Conservation (phyloP, 805 yeast species). For the Metschnikowia peoriensis region DNA sequence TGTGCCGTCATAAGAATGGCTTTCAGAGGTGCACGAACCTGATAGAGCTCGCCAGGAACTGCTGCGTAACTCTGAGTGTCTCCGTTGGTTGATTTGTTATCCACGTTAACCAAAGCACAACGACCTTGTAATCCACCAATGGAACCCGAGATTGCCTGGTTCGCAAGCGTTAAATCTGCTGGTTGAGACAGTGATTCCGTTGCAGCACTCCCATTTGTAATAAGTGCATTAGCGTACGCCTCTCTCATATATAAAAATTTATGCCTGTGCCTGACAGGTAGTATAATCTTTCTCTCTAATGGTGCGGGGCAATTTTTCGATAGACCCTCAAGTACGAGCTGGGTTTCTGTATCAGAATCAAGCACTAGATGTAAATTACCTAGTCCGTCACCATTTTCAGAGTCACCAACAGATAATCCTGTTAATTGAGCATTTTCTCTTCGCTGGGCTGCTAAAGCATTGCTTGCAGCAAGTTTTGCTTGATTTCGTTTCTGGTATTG, state of each 20-base stretch:
- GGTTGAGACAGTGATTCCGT: conserved; percentile 31
- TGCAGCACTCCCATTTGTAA: conserved; percentile 57
- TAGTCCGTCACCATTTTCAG: conserved; percentile 19
- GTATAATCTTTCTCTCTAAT: conserved; percentile 66
- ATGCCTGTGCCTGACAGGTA: conserved; percentile 70
- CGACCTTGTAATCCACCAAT: conserved; percentile 81
- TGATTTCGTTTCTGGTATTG: conserved; percentile 92
- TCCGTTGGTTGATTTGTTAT: conserved; percentile 23
- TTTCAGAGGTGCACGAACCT: conserved; percentile 46
- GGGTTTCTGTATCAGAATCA: conserved; percentile 91
- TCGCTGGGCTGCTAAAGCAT: conserved; percentile 75
- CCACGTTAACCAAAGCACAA: conserved; percentile 72
- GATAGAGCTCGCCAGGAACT: conserved; percentile 55
- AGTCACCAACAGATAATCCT: conserved; percentile 21
- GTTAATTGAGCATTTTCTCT: conserved; percentile 57
- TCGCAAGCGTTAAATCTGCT: conserved; percentile 41
- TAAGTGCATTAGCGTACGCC: conserved; percentile 84
- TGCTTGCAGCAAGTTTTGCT: conserved; percentile 80
- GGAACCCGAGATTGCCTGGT: conserved; percentile 46
- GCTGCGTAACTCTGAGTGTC: conserved; percentile 49
- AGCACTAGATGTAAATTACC: conserved; percentile 46
- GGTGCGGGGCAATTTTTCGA: conserved; percentile 79
- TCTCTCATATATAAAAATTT: conserved; percentile 86
- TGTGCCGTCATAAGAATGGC: conserved; percentile 43
- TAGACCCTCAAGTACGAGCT: conserved; percentile 86